Percentiles rank a stretch among this genome's conserved stretches.
Evolutionary conservation across 805 yeast genomes (phyloP).

Genomic region (Yarrowia keelungensis): DNA sequence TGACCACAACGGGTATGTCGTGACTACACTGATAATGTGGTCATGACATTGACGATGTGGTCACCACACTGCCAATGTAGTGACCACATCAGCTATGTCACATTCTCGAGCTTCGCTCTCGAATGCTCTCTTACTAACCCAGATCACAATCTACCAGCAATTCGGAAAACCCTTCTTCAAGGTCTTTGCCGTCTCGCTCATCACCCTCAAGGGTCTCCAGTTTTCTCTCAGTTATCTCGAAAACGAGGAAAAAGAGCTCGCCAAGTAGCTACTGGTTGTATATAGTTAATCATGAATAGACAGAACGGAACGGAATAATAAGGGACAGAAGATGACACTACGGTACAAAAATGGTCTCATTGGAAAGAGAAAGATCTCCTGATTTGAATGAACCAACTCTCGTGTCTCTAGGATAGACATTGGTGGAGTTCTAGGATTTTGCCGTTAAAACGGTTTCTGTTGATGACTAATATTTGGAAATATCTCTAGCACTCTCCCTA

Average conservation of each 20-base stretch:
- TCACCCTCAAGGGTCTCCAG: constrained; percentile 42
- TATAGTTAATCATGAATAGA: not conserved
- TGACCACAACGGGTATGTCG: not conserved
- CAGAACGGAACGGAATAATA: too few species aligned
- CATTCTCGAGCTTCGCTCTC: not conserved
- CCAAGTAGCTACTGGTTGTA: not conserved
- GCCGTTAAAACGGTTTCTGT: too few species aligned
- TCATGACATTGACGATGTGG: too few species aligned
- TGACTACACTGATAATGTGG: too few species aligned
- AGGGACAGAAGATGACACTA: too few species aligned
- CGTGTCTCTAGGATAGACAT: too few species aligned
- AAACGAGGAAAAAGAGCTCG: constrained; percentile 30
- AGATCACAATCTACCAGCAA: constrained; percentile 42
- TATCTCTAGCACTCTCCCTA: too few species aligned
- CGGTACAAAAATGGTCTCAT: too few species aligned
- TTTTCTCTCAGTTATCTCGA: constrained; percentile 19
- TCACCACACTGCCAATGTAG: not conserved
- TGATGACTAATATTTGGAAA: too few species aligned
- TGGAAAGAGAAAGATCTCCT: too few species aligned
- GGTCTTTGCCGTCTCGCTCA: constrained; percentile 43
- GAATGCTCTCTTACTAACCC: constrained; percentile 18
- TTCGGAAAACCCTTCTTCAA: constrained; percentile 43
- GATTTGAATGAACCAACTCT: too few species aligned
- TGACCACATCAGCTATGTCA: not conserved
- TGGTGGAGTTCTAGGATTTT: too few species aligned